Conservation (phyloP, 352 stramenopile species). For the Phytophthora palmivora region DNA sequence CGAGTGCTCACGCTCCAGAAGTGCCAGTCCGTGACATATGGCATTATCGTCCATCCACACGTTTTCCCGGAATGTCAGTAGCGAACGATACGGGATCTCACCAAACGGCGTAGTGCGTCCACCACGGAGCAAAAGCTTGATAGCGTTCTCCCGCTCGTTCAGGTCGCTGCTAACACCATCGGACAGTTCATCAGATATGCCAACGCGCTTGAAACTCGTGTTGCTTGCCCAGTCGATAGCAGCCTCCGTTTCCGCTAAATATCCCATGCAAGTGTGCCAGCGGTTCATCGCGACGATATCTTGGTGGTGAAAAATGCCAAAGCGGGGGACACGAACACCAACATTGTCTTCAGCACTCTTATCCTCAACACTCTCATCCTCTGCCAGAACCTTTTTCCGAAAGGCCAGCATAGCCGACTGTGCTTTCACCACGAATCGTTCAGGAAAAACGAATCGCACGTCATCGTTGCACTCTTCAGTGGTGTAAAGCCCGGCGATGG, state of each 20-base stretch:
- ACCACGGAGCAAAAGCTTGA: background rate
- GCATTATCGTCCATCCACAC: slow-evolving; percentile 1
- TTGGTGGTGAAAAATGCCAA: slow-evolving; percentile 1
- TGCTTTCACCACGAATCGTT: slow-evolving; percentile 7
- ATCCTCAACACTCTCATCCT: no score
- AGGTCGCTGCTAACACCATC: slow-evolving; percentile 5
- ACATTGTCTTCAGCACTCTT: slow-evolving; percentile 1
- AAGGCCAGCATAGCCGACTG: slow-evolving; percentile 1
- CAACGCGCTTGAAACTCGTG: slow-evolving; percentile 1
- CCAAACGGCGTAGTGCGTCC: background rate
- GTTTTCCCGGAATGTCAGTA: slow-evolving; percentile 1
- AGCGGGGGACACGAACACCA: no score
- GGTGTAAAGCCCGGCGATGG: background rate
- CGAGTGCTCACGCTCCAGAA: background rate
- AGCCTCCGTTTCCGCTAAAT: background rate
- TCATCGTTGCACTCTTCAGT: background rate
- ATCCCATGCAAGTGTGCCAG: slow-evolving; percentile 5
- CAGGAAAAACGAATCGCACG: slow-evolving; percentile 9
- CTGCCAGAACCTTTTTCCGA: background rate
- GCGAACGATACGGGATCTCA: background rate
- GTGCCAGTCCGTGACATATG: background rate
- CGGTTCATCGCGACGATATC: slow-evolving; percentile 6
- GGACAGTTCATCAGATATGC: background rate
- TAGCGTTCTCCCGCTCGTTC: background rate
- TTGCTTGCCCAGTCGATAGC: slow-evolving; percentile 6